Base-by-base conservation (phyloP, 495 filamentous ascomycete genomes). In the Penicillium mononematosum region DNA sequence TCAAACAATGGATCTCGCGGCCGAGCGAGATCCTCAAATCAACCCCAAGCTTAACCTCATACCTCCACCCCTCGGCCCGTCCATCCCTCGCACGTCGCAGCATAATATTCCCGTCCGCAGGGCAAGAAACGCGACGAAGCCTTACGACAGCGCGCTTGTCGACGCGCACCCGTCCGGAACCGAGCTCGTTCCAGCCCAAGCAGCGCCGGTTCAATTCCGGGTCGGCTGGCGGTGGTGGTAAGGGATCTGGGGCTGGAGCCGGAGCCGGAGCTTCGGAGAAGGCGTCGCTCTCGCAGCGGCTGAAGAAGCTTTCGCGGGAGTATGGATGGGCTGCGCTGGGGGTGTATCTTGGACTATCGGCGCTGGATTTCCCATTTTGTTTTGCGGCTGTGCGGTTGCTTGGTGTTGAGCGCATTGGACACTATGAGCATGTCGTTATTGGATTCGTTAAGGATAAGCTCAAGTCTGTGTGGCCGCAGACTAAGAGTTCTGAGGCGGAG, bases 281-380 rank as follows among this genome's bases (percentile, higher is more conserved):
- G 22, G 73, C 71, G 14, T 83, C 87, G 2, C 67, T 96, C 6
- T 84, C 88, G 0, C 82, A 80, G 54, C 81, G 89, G 10, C 69
- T 98, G 56, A 88, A 83, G 66, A 89, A 89, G 62, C 80, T 98
- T n/a, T 90, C 88, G 1, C 82, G 87, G 42, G 95, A 97, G 73
- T 99, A 99, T 69, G 94, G 94, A 39, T 97, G 92, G 89, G 81
- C 89, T 10, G 92, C 92, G 2, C 69, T 96, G n/a, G 92, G 93
- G 8, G 88, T 99, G 2, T 99, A 99, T 72, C 71, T 96, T 9
- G 73, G 73, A 0, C 75, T 99, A 38, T 91, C 87, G 0, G 88
- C 89, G 12, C 75, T 97, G 57, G 94, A 99, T 66, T 96, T 98
- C 61, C 94, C 94, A 0, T 90, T 99, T 67, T 97, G 92, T 72